Conservation (phyloP, 2,329 filamentous ascomycete species). For the Colletotrichum salicis region DNA sequence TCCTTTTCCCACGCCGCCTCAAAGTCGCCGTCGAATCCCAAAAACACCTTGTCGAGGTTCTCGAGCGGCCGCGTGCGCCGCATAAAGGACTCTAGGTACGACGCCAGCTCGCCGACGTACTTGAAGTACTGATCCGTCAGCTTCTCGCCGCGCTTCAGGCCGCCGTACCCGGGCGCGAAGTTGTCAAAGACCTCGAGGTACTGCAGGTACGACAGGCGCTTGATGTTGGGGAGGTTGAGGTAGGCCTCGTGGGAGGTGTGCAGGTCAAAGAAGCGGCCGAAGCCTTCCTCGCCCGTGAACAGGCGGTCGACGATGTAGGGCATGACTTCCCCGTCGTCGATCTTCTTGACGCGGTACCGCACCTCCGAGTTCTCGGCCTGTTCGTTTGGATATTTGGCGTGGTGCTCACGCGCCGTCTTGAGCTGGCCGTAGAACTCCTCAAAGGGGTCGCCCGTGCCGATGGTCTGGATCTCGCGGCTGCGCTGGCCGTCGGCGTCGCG, state of each 20-base stretch:
- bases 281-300: constrained; percentile 96
- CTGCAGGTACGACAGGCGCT: constrained; percentile 88
- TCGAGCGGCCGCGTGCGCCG: constrained; percentile 86
- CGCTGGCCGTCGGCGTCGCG: constrained; percentile 78
- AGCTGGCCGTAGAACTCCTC: constrained; percentile 92
- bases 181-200: constrained; percentile 92
- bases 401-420: constrained; percentile 83
- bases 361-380: constrained; percentile 94
- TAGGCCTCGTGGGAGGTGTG: constrained; percentile 87
- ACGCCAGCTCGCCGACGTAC: constrained; percentile 82
- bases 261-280: constrained; percentile 91
- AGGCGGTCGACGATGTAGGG: constrained; percentile 83
- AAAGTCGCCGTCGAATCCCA: constrained; percentile 84
- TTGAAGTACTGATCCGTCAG: constrained; percentile 91
- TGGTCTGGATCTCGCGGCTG: constrained; percentile 82
- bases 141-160: constrained; percentile 84
- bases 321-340: constrained; percentile 70
- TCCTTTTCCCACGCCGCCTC: constrained; percentile 83
- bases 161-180: constrained; percentile 79
- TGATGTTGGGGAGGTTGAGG: constrained; percentile 87
- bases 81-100: constrained; percentile 90
- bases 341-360: constrained; percentile 80
- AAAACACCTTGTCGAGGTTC: constrained; percentile 82
- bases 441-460: constrained; percentile 87
- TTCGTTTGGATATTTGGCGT: constrained; percentile 91